A percentile compares a stretch with the other conserved stretches of the same genome.
Conservation (phyloP, 106 monocot species). For the Dioscorea zingiberensis region DNA sequence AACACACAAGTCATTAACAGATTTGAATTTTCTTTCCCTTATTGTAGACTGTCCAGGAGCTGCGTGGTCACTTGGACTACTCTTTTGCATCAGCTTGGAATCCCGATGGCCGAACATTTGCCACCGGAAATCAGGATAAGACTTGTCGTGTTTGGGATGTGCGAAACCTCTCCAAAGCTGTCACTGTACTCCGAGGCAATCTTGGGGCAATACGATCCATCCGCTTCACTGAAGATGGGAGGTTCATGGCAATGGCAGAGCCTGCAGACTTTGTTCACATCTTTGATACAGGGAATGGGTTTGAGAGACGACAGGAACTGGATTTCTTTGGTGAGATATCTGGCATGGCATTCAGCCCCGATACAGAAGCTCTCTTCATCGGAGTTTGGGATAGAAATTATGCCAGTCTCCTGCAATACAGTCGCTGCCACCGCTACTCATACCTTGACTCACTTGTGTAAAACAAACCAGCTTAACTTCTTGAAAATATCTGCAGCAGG, state of each 20-base stretch:
- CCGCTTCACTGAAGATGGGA: constrained; percentile 51
- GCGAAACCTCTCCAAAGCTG: constrained; percentile 37
- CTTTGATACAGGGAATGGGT: constrained; percentile 44
- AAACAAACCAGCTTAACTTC: neutral
- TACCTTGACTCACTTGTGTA: constrained; percentile 55
- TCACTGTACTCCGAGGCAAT: constrained; percentile 48
- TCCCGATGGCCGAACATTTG: constrained; percentile 44
- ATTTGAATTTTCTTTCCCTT: neutral
- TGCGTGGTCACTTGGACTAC: constrained; percentile 48
- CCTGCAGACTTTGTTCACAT: constrained; percentile 67
- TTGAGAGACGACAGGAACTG: constrained; percentile 35
- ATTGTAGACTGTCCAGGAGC: constrained; percentile 33
- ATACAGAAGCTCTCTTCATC: constrained; percentile 61
- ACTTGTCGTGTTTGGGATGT: constrained; percentile 61
- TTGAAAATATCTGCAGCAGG: no score
- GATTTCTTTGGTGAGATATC: constrained; percentile 68
- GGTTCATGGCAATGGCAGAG: constrained; percentile 60
- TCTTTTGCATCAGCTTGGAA: constrained; percentile 68
- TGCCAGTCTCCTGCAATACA: constrained; percentile 72
- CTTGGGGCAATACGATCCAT: constrained; percentile 58
- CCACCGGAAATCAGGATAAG: constrained; percentile 65
- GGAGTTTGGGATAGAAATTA: constrained; percentile 71
- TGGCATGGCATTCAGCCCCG: constrained; percentile 71
- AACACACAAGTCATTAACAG: neutral
- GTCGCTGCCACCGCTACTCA: constrained; percentile 13